These are phyloP conservation scores for Aspergillus persii DNA, from an alignment of 2,329 filamentous ascomycete species.

Conservation along the genomic window DNA sequence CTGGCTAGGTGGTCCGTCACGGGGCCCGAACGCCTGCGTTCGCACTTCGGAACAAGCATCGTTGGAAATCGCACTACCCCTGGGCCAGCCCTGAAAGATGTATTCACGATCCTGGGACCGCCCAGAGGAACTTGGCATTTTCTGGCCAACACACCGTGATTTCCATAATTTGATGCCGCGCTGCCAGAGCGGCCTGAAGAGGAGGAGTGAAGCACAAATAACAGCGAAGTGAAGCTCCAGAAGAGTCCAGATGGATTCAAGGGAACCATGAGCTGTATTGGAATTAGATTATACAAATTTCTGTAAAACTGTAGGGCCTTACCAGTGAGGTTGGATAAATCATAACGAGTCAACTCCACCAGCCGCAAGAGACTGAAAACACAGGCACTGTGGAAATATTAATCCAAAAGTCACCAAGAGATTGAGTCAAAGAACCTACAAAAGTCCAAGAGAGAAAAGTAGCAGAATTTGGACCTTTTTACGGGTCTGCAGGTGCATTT, in stretches of 20 bases:
- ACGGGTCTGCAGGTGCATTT: neutral
- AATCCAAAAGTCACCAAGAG: too few species aligned
- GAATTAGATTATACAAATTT: neutral
- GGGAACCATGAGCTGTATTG: neutral
- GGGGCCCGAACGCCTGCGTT: neutral
- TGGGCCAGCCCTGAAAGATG: neutral
- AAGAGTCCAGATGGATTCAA: neutral
- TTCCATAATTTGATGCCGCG: neutral
- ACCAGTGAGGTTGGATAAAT: neutral
- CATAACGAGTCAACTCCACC: neutral
- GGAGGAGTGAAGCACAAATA: neutral
- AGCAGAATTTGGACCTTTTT: neutral
- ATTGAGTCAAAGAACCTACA: neutral
- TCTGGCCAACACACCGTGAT: neutral
- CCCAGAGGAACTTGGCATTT: neutral
- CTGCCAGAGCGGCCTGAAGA: neutral
- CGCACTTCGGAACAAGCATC: constrained; percentile 2
- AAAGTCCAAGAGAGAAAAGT: neutral
- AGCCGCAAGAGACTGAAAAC: constrained; percentile 1
- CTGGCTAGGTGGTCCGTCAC: neutral
- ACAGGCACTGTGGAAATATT: neutral
- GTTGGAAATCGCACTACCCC: neutral
- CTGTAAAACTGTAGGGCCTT: neutral
- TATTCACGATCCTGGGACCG: neutral
- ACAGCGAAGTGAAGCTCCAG: constrained; percentile 1